These are phyloP conservation scores for Trichoderma pleuroti DNA, from an alignment of 2,329 filamentous ascomycete species.

Conservation along the genomic window DNA sequence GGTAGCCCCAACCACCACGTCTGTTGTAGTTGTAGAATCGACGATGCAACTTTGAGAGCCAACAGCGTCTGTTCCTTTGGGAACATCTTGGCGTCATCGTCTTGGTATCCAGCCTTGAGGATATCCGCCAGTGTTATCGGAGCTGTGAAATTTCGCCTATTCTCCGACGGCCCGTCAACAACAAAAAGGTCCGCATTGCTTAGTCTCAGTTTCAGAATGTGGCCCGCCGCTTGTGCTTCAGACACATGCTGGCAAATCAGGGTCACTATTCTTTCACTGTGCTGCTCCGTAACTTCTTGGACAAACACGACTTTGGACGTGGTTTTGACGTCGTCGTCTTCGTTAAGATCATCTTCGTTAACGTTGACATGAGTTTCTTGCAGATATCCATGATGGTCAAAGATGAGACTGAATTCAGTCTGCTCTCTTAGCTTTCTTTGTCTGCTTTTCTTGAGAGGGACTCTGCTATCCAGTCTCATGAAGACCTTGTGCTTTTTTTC, in stretches of 20 bases:
- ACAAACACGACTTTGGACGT: neutral
- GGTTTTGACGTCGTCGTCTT: accelerated
- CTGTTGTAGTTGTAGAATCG: neutral
- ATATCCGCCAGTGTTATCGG: neutral
- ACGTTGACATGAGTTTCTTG: neutral
- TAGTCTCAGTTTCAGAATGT: neutral
- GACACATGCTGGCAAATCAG: neutral
- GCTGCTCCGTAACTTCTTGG: neutral
- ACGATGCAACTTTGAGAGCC: neutral
- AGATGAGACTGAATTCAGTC: neutral
- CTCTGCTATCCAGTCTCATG: neutral
- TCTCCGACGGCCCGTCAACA: neutral
- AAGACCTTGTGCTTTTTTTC: neutral
- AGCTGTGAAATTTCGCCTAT: neutral
- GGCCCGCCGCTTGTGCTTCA: neutral
- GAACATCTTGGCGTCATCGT: neutral
- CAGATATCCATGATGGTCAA: neutral
- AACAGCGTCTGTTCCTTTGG: neutral
- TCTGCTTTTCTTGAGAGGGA: neutral
- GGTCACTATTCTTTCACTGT: neutral
- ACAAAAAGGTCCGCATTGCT: neutral
- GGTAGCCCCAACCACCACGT: neutral
- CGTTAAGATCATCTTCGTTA: neutral
- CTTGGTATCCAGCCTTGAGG: neutral
- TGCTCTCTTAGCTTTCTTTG: neutral